These are phyloP conservation scores for Seiridium cupressi DNA, from an alignment of 2,329 filamentous ascomycete genomes.

Conservation along the genomic window DNA sequence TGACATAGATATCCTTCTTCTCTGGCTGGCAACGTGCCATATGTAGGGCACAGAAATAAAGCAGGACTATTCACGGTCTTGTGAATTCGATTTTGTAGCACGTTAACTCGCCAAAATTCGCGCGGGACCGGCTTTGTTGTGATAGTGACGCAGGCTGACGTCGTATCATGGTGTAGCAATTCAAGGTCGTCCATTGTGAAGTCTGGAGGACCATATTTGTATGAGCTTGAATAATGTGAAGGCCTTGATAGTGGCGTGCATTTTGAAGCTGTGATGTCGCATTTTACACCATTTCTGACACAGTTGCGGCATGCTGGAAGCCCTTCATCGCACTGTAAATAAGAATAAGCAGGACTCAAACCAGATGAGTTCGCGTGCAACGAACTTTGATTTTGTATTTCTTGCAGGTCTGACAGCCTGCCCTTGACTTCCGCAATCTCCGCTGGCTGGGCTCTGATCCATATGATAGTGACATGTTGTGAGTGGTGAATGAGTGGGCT, in stretches of 20 bases:
- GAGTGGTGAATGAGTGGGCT: too few species aligned
- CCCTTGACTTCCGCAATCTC: constrained; percentile 1
- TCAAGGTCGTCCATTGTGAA: constrained; percentile 28
- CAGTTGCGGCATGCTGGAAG: background rate
- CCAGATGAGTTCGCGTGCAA: background rate
- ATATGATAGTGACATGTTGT: too few species aligned
- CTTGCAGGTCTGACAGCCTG: constrained; percentile 2
- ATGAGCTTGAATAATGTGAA: background rate
- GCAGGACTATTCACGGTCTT: constrained; percentile 33
- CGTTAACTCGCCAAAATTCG: constrained; percentile 33
- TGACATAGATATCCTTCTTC: background rate
- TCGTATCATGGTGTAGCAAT: constrained; percentile 37
- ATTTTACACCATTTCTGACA: constrained; percentile 2
- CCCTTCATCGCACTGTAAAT: background rate
- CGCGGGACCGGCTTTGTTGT: constrained; percentile 27
- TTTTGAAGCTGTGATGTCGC: background rate
- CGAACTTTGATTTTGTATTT: constrained; percentile 2
- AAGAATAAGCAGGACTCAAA: background rate
- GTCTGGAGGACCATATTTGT: background rate
- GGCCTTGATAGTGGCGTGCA: background rate
- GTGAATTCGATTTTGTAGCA: constrained; percentile 34
- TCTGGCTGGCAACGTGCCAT: constrained; percentile 24
- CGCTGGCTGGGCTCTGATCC: background rate
- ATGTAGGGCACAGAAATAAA: constrained; percentile 36
- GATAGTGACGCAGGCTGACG: constrained; percentile 35